These are phyloP conservation scores for Aspergillus mulundensis DNA, from an alignment of 495 filamentous ascomycete genomes.

Conservation along the genomic window DNA sequence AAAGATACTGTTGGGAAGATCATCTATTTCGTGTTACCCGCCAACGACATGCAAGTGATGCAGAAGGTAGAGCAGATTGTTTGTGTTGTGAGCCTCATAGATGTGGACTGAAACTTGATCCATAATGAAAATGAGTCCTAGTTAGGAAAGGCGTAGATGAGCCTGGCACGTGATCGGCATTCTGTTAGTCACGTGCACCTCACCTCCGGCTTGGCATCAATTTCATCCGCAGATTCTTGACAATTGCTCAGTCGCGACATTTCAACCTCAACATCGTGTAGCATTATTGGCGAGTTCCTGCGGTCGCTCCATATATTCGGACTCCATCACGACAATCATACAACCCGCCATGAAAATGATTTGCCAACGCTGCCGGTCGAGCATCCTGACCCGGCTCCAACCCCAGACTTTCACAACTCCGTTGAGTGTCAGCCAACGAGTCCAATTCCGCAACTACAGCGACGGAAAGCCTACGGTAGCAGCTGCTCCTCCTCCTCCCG, in stretches of 20 bases:
- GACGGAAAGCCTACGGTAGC: constrained; percentile 41
- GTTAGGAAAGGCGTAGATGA: background rate
- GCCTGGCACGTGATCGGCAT: background rate
- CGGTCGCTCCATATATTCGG: background rate
- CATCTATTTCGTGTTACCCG: background rate
- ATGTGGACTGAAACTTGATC: no score
- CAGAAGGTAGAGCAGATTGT: background rate
- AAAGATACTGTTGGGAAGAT: background rate
- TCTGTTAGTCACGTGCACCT: constrained; percentile 29
- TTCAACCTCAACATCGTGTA: constrained; percentile 6
- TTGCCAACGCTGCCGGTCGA: constrained; percentile 45
- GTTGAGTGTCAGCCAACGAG: constrained; percentile 28
- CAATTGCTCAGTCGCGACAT: constrained; percentile 13
- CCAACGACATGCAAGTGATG: background rate
- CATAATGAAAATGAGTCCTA: background rate
- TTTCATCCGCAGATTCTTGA: constrained; percentile 41
- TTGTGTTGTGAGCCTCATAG: no score
- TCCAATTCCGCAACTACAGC: constrained; percentile 38
- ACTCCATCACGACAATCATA: background rate
- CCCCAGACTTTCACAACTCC: constrained; percentile 28
- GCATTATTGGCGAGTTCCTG: no score
- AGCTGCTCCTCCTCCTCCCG: constrained; percentile 48
- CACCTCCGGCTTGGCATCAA: constrained; percentile 43
- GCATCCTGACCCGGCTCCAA: constrained; percentile 38
- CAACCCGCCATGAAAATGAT: constrained; percentile 32